Conservation (phyloP, 257 asterid species). For the Solanum corneliomulleri region DNA sequence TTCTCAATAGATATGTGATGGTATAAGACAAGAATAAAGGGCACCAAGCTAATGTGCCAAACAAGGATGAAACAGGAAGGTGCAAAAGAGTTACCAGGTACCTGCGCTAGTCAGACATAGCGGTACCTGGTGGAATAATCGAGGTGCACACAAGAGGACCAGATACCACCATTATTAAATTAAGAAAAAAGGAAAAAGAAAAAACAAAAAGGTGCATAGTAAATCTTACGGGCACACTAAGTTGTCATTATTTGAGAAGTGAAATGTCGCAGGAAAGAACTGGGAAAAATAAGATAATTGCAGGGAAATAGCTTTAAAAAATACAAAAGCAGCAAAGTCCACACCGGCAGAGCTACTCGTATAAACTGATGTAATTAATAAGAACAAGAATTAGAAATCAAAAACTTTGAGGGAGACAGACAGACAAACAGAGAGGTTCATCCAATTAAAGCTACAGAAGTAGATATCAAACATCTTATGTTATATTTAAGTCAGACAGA, state of each 20-base stretch:
- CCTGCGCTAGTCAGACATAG: not conserved
- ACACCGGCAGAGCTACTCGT: not conserved
- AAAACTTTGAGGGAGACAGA: not conserved
- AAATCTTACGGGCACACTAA: not conserved
- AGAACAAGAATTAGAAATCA: not conserved
- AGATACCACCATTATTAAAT: not conserved
- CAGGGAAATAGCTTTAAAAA: not conserved
- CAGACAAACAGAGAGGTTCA: not conserved
- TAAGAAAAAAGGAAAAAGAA: not conserved
- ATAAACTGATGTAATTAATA: not conserved
- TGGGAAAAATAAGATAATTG: not conserved
- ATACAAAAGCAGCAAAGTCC: not conserved
- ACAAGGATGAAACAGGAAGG: not conserved
- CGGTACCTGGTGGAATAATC: not conserved
- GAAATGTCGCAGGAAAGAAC: not conserved
- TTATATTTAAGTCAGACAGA: not conserved
- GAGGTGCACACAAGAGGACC: not conserved
- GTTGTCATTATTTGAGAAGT: not conserved
- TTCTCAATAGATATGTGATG: not conserved
- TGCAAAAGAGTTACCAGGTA: not conserved
- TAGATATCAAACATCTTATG: not conserved
- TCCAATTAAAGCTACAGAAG: not conserved
- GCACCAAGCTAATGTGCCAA: not conserved
- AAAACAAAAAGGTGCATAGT: not conserved
- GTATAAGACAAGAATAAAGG: not conserved